A percentile compares a stretch with the other conserved stretches of the same genome.
These are phyloP conservation scores for Phaeotremella fagi DNA, from an alignment of 768 basidiomycete species.

Conservation along the genomic window DNA sequence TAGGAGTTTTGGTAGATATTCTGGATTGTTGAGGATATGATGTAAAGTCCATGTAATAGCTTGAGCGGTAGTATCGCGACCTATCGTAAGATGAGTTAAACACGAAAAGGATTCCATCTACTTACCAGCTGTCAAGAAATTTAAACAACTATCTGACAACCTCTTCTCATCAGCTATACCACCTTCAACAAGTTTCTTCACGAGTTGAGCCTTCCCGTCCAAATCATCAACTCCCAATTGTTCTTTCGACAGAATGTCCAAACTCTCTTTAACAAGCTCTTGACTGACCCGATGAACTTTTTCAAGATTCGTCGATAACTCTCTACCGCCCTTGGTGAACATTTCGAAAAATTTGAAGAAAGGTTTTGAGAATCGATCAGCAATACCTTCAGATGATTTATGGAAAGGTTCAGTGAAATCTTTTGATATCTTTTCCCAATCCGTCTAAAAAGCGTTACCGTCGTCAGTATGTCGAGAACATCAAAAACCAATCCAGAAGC, in stretches of 20 bases:
- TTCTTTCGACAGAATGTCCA: conserved; percentile 8
- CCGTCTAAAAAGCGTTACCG: conserved; percentile 1
- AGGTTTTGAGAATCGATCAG: conserved; percentile 20
- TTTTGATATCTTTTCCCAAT: conserved; percentile 3
- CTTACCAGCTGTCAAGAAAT: conserved; percentile 33
- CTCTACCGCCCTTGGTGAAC: conserved; percentile 5
- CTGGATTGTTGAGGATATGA: conserved; percentile 16
- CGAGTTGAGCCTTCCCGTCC: conserved; percentile 3
- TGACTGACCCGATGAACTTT: conserved; percentile 17
- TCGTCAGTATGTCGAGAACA: neutral
- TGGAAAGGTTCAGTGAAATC: conserved; percentile 17
- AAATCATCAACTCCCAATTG: neutral
- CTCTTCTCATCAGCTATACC: conserved; percentile 5
- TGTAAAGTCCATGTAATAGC: conserved; percentile 30
- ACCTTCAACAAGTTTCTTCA: conserved; percentile 14
- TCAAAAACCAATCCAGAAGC: neutral
- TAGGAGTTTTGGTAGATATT: neutral
- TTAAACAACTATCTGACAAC: conserved; percentile 26
- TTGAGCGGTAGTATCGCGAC: conserved; percentile 35
- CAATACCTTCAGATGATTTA: conserved; percentile 6
- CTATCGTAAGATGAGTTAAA: conserved; percentile 3
- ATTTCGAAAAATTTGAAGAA: conserved; percentile 11
- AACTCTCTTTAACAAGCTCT: neutral
- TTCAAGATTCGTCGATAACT: conserved; percentile 3
- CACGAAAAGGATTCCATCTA: neutral